Base-by-base conservation (phyloP, 179 eudicot species). In the Patellifolia procumbens region DNA sequence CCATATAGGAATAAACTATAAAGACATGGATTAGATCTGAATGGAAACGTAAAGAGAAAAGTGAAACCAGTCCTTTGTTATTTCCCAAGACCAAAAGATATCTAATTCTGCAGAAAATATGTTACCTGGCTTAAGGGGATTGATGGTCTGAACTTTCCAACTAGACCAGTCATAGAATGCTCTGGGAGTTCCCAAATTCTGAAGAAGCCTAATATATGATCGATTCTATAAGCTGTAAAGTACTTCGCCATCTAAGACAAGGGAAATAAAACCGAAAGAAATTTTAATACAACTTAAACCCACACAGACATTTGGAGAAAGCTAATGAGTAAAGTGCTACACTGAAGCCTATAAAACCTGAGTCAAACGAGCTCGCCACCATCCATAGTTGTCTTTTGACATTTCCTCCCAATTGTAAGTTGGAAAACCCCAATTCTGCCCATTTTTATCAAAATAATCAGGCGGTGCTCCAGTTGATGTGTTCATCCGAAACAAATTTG, bases 111-210 rank as follows among this genome's bases (percentile, higher is more conserved):
- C n/a, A 61, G 29, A 52, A 37, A 70, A 28, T 35, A 16, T 64
- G 73, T 17, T 62, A 93, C 99, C 97, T 95, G 92, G 74, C 95
- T 91, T 55, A 95, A 81, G 81, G 99, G 95, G 48, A 95, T 92
- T 68, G 99, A 95, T 22, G 99, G 99, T 69, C 99, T 82, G 68
- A 95, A 95, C 82, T 95, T 95, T 71, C 99, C 99, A 80, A 94
- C 91, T 35, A 92, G 89, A 78, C 99, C 99, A 19, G 99, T 95
- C 85, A 87, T 67, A 66, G 97, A 89, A 89, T 95, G 97, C 31
- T 91, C 97, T 28, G 99, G 99, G 67, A 95, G 93, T 86, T 94
- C 97, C 99, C 99, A 95, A 74, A 95, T 95, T 83, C 99, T 90
- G 83, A 95, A 95, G 97, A 95, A 95, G 49, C 99, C 99, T 85